Conservation (phyloP, 108 stramenopile species). For the Tribonema minus region DNA sequence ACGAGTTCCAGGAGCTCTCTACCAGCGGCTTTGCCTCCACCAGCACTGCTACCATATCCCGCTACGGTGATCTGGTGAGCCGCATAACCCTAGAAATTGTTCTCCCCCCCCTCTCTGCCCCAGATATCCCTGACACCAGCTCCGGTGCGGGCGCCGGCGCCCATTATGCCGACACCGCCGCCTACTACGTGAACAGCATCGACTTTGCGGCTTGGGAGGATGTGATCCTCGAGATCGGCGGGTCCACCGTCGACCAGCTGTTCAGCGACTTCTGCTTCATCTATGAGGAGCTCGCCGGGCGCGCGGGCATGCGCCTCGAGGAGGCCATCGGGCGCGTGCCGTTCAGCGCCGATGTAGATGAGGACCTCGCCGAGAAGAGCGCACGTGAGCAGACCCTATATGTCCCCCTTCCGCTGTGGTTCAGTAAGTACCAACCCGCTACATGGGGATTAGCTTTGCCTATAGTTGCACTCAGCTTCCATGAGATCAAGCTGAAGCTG, state of each 20-base stretch:
- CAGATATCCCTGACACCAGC: background rate
- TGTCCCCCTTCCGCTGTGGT: constrained; percentile 1
- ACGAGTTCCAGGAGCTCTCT: too few species aligned
- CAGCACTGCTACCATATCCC: background rate
- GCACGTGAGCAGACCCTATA: background rate
- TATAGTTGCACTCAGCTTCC: background rate
- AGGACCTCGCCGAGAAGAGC: background rate
- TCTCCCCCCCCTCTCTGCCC: background rate
- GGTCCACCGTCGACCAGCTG: background rate
- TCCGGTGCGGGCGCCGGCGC: background rate
- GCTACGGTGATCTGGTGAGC: background rate
- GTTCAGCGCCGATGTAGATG: background rate
- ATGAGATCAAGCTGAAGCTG: too few species aligned
- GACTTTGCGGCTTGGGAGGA: background rate
- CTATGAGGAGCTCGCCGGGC: background rate
- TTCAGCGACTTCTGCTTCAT: too few species aligned
- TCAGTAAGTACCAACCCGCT: constrained; percentile 9
- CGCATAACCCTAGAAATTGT: background rate
- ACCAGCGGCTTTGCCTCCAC: too few species aligned
- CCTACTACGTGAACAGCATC: constrained; percentile 1
- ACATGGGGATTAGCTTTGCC: background rate
- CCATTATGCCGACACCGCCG: background rate
- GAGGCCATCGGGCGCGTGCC: background rate
- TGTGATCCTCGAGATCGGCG: background rate
- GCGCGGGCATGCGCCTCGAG: too few species aligned